Base-by-base conservation (phyloP, 495 filamentous ascomycete genomes). In the Penicillium soppii region DNA sequence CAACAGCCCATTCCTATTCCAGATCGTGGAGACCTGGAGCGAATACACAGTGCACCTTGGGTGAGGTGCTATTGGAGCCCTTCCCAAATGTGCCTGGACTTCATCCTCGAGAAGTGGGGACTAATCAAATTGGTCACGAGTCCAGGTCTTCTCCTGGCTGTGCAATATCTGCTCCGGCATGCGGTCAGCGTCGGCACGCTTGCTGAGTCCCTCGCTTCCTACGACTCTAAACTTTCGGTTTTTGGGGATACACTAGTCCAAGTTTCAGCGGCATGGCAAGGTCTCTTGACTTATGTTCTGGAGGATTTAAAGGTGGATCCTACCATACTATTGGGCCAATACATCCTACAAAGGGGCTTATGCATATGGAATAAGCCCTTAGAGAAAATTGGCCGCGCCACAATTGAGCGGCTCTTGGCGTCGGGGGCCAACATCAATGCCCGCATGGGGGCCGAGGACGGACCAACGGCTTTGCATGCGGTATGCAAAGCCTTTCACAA, bases 171-270 rank as follows among this genome's bases (percentile, higher is more conserved):
- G 37, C 20, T 40, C 37, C 37, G 37, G 20, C 37, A 40, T 20
- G 37, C 37, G 20, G 19, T 40, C 20, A 40, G 20, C 22, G 5
- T 40, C 22, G 20, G 37, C 12, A 40, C 20, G 12, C 37, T 40
- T 40, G 20, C 37, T 22, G 37, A 40, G 37, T 40, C 37, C 37
- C 20, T 40, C 37, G 37, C 37, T 23, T 40, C 20, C 37, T 40
- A 23, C 37, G 37, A 40, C 20, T 15, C 9, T n/a, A 12, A 40
- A 39, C 3, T 15, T 23, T 40, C 10, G 20, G 37, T 23, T 40
- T 23, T 15, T 40, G 9, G 2, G 20, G 37, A 23, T n/a, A 8
- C 9, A 40, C 20, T 12, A 40, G 20, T 23, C 12, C 12, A 40
- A 40, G 37, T 40, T 40, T 40, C 20, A 40, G 37, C 20, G 4